phyloP scores from a whole-genome alignment of 805 yeast genomes.

The Suhomyces kilbournensis region DNA sequence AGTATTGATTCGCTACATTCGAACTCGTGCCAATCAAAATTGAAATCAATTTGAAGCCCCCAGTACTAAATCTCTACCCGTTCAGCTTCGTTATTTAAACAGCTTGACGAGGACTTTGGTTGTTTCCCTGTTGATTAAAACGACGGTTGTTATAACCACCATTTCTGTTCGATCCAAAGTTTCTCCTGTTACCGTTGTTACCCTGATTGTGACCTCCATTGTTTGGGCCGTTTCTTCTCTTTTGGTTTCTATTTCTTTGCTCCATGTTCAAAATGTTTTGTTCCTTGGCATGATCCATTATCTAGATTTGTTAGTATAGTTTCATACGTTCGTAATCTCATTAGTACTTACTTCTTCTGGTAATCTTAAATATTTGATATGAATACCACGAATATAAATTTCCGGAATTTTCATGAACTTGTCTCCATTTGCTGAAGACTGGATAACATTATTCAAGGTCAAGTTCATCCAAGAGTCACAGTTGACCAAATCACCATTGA shows the following conservation, averaged over 20 bases:
- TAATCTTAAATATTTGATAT: slow-evolving; percentile 72
- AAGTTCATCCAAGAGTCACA: slow-evolving; percentile 97
- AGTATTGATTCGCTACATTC: neutral
- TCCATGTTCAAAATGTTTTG: slow-evolving; percentile 53
- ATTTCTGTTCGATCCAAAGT: slow-evolving; percentile 23
- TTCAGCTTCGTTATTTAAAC: neutral
- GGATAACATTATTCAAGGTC: slow-evolving; percentile 72
- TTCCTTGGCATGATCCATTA: slow-evolving; percentile 73
- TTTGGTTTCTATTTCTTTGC: slow-evolving; percentile 45
- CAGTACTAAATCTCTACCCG: neutral
- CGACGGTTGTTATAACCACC: slow-evolving; percentile 22
- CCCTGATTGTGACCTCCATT: slow-evolving; percentile 14
- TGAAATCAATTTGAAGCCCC: neutral
- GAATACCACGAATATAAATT: slow-evolving; percentile 80
- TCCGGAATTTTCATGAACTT: slow-evolving; percentile 63
- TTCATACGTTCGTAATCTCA: neutral
- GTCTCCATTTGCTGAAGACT: slow-evolving; percentile 60
- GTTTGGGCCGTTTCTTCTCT: slow-evolving; percentile 36
- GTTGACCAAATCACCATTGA: slow-evolving; percentile 77
- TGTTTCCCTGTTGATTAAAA: slow-evolving; percentile 15
- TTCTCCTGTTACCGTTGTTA: slow-evolving; percentile 11
- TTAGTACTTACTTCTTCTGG: slow-evolving; percentile 52
- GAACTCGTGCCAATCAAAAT: neutral
- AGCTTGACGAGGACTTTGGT: slow-evolving; percentile 4
- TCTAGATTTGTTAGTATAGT: slow-evolving; percentile 16